Base-by-base conservation (phyloP, 805 yeast genomes). In the Kregervanrija fluxuum region DNA sequence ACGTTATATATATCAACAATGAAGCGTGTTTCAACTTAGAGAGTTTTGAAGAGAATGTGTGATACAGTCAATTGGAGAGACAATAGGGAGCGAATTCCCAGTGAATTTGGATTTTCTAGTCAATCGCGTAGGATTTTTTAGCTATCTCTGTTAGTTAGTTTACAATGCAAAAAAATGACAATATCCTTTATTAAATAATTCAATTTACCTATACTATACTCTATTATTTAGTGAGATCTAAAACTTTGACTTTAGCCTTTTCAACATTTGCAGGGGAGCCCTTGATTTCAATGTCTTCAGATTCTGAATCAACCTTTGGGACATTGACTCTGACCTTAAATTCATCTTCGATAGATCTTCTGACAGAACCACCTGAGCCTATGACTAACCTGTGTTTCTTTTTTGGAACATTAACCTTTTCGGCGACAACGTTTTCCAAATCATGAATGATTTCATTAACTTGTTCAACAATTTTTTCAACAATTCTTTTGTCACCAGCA, bases 351-450 rank as follows among this genome's bases (percentile, higher is more conserved):
- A 88, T 63, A 10, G 76, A 69, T 53, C 83, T 82, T 65, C 91
- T 86, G 47, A 75, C 74, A 11, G 78, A 57, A 37, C 98, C 97
- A 46, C 80, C 79, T 34, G 88, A 80, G 35, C 98, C 98, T 62
- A 91, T 78, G 42, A 91, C 58, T 9, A 79, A 71, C 54, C 87
- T 77, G 55, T 86, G 91, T 59, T 82, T 83, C 47, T 79, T 83
- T 59, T 79, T 78, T 35, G 93, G 78, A 54, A 91, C 70, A 12
- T 71, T 79, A 46, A 74, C 54, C 34, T 69, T 73, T 51, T 71
- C 82, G 35, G 69, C 65, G 41, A 73, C 67, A 40, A 80, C 66
- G 43, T 77, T 78, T 61, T 87, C 88, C 50, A 77, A 77, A 33
- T 76, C 80, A 14, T 68, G 71, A 40, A 89, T 82, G 41, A 90